Conservation (phyloP, 1,139 yeast genomes). For the Taphrina betulina region DNA sequence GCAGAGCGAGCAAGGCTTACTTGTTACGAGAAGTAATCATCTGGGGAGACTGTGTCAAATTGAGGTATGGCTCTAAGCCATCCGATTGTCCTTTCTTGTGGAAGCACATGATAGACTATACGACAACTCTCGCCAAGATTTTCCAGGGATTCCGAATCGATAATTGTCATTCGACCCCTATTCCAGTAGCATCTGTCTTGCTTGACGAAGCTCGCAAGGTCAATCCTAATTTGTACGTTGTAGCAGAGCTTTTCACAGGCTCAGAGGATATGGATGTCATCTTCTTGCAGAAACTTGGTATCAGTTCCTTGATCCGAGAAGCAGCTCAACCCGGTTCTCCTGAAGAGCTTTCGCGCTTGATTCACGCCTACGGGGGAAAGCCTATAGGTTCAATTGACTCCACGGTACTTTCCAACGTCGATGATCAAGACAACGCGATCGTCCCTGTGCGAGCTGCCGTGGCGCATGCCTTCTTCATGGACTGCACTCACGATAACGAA, state of each 20-base stretch:
- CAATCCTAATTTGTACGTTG: constrained; percentile 84
- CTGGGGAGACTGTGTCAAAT: constrained; percentile 96
- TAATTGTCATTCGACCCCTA: constrained; percentile 93
- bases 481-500: constrained; percentile 95
- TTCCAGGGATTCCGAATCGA: constrained; percentile 92
- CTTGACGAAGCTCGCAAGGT: constrained; percentile 83
- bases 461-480: constrained; percentile 95
- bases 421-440: constrained; percentile 35
- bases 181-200: constrained; percentile 87
- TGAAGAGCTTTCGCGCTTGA: constrained; percentile 77
- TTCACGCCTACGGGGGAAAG: constrained; percentile 90
- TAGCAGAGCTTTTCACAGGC: constrained; percentile 92
- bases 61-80: constrained; percentile 74
- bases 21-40: constrained; percentile 88
- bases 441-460: constrained; percentile 52
- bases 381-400: constrained; percentile 79
- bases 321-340: constrained; percentile 97
- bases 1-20: constrained; percentile 72
- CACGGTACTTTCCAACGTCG: constrained; percentile 34
- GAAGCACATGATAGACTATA: constrained; percentile 81
- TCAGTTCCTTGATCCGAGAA: constrained; percentile 84
- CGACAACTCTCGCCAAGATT: constrained; percentile 67
- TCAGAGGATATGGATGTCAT: constrained; percentile 86
- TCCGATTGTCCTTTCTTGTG: constrained; percentile 86
- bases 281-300: constrained; percentile 85